Evolutionary conservation across 768 basidiomycete species (phyloP).

Genomic region (Epithele typhae): DNA sequence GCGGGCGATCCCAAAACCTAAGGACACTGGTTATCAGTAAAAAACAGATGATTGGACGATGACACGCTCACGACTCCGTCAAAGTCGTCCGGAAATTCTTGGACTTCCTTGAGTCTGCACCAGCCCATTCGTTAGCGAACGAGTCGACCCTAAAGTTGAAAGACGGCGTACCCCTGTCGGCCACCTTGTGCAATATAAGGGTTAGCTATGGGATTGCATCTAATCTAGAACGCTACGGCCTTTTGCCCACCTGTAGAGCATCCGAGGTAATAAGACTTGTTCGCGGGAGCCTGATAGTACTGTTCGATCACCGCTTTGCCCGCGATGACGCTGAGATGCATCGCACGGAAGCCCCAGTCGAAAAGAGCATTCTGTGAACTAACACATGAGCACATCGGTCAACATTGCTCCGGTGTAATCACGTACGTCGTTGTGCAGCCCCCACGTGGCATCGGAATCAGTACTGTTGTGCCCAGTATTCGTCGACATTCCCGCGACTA

Average conservation of each 20-base stretch:
- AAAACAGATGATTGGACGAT: too few species aligned
- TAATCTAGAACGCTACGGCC: background rate
- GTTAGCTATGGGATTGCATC: background rate
- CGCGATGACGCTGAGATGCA: slow-evolving; percentile 24
- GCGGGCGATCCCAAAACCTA: slow-evolving; percentile 27
- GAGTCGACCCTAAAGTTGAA: too few species aligned
- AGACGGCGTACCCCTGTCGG: slow-evolving; percentile 22
- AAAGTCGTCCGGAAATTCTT: slow-evolving; percentile 27
- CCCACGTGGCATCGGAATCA: slow-evolving; percentile 5
- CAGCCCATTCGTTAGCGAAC: too few species aligned
- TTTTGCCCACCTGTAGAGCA: slow-evolving; percentile 29
- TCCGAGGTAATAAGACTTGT: slow-evolving; percentile 28
- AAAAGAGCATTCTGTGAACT: slow-evolving; percentile 7
- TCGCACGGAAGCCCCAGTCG: slow-evolving; percentile 25
- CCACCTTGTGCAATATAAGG: slow-evolving; percentile 15
- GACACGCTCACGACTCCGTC: slow-evolving; percentile 24
- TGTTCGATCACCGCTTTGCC: slow-evolving; percentile 24
- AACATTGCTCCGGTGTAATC: too few species aligned
- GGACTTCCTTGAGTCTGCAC: background rate
- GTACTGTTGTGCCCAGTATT: slow-evolving; percentile 15
- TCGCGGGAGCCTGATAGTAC: slow-evolving; percentile 21
- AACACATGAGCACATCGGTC: too few species aligned
- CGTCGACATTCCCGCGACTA: slow-evolving; percentile 20
- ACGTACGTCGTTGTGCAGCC: too few species aligned
- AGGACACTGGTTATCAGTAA: too few species aligned